Percentiles rank a stretch among this genome's conserved stretches.
phyloP scores from a whole-genome alignment of 1,284 basidiomycete genomes.

The Tylopilus sp. region DNA sequence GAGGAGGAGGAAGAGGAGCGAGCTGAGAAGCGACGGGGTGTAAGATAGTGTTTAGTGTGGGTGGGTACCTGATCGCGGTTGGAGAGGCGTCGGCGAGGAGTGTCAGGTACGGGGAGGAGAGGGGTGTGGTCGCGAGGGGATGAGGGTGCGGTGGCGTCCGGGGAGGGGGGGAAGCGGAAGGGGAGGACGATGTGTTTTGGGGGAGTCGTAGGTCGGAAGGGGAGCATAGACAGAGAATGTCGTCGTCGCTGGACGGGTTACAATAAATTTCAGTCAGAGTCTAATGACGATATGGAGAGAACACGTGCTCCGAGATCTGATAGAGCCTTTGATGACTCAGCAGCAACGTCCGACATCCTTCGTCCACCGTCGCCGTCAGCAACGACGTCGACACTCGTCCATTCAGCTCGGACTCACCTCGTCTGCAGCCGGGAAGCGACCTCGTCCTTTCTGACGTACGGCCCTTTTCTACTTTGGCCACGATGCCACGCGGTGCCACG shows the following conservation, averaged over 20 bases:
- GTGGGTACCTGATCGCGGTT: not conserved
- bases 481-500: slow-evolving; percentile 30
- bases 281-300: slow-evolving; percentile 28
- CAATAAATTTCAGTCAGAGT: slow-evolving; percentile 15
- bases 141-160: slow-evolving; percentile 29
- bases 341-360: slow-evolving; percentile 8
- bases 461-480: slow-evolving; percentile 26
- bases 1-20: slow-evolving; percentile 43
- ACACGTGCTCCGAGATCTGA: slow-evolving; percentile 29
- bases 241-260: slow-evolving; percentile 1
- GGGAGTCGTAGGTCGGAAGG: not conserved
- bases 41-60: slow-evolving; percentile 5
- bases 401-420: slow-evolving; percentile 20
- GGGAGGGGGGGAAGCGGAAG: slow-evolving; percentile 1
- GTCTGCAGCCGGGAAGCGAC: slow-evolving; percentile 10
- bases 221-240: not conserved
- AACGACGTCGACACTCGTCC: slow-evolving; percentile 1
- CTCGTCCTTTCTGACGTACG: slow-evolving; percentile 8
- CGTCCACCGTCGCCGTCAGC: slow-evolving; percentile 13
- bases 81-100: slow-evolving; percentile 20
- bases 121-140: slow-evolving; percentile 34
- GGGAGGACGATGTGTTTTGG: not conserved
- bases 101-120: slow-evolving; percentile 21
- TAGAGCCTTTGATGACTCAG: slow-evolving; percentile 28
- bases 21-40: slow-evolving; percentile 38